Evolutionary conservation across 2,329 filamentous ascomycete species (phyloP).

Genomic region (Cryphonectria naterciae): DNA sequence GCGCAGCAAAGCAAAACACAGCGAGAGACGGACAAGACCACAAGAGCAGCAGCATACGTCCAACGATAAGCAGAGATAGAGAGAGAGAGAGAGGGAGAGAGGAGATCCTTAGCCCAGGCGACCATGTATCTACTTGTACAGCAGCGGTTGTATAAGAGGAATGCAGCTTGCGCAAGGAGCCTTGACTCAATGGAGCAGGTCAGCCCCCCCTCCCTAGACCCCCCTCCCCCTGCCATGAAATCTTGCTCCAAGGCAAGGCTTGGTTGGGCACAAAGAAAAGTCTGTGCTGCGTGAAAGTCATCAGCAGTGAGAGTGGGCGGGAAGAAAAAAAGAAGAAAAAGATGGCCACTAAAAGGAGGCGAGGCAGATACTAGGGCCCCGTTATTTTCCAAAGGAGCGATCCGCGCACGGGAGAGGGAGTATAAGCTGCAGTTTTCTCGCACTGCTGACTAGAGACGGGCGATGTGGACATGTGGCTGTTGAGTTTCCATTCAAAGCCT

Average conservation of each 20-base stretch:
- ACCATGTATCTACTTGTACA: background rate
- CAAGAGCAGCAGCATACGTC: constrained; percentile 8
- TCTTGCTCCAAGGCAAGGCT: constrained; percentile 12
- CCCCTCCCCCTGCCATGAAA: constrained; percentile 6
- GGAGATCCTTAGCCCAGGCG: constrained; percentile 7
- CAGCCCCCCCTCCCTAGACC: constrained; percentile 13
- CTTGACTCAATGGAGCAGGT: constrained; percentile 28
- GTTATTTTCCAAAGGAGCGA: background rate
- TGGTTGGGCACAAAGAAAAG: background rate
- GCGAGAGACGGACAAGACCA: background rate
- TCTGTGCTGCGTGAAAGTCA: constrained; percentile 2
- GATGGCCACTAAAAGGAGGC: constrained; percentile 2
- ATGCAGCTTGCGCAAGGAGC: constrained; percentile 26
- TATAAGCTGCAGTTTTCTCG: background rate
- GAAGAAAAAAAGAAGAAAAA: background rate
- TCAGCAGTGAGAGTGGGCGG: background rate
- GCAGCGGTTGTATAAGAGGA: constrained; percentile 19
- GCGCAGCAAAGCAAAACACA: background rate
- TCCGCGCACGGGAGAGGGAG: background rate
- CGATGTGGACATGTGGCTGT: constrained; percentile 5
- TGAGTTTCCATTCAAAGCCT: constrained; percentile 1
- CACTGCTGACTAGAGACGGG: background rate
- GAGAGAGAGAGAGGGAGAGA: too few relatives aligned
- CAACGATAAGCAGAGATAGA: background rate
- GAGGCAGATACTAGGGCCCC: background rate